Evolutionary conservation across 2,329 filamentous ascomycete genomes (phyloP).

Genomic region (Epichloe sibirici): DNA sequence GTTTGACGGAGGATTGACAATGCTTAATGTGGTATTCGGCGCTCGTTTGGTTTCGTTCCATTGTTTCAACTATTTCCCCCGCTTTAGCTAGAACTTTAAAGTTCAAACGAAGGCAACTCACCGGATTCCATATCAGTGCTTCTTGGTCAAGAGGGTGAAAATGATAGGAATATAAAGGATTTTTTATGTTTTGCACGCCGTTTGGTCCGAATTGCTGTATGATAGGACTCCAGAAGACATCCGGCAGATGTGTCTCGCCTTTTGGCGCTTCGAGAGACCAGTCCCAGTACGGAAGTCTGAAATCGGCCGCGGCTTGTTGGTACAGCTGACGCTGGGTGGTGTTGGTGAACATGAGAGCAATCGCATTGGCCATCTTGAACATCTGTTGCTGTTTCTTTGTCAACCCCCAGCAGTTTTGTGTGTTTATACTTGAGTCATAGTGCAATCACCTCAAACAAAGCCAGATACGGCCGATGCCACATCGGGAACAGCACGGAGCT

Average conservation of each 20-base stretch:
- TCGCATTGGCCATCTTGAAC: conserved; percentile 23
- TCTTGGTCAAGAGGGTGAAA: conserved; percentile 47
- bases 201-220: conserved; percentile 44
- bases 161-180: conserved; percentile 48
- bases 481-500: conserved; percentile 62
- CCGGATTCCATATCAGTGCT: conserved; percentile 47
- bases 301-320: conserved; percentile 34
- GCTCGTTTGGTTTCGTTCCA: conserved; percentile 50
- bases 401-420: conserved; percentile 2
- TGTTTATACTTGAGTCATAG: not conserved
- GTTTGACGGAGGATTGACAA: conserved; percentile 34
- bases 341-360: conserved; percentile 37
- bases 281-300: conserved; percentile 48
- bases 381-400: conserved; percentile 23
- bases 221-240: conserved; percentile 32
- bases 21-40: conserved; percentile 25
- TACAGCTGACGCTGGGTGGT: conserved; percentile 35
- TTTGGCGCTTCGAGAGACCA: conserved; percentile 39
- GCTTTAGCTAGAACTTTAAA: not conserved
- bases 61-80: conserved; percentile 34
- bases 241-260: conserved; percentile 35
- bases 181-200: conserved; percentile 42
- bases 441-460: conserved; percentile 39
- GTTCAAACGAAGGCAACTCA: conserved; percentile 25
- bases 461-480: conserved; percentile 76